A percentile compares a stretch with the other conserved stretches of the same genome.
These are phyloP conservation scores for Fusarium sp. DNA, from an alignment of 2,329 filamentous ascomycete genomes.

Conservation along the genomic window DNA sequence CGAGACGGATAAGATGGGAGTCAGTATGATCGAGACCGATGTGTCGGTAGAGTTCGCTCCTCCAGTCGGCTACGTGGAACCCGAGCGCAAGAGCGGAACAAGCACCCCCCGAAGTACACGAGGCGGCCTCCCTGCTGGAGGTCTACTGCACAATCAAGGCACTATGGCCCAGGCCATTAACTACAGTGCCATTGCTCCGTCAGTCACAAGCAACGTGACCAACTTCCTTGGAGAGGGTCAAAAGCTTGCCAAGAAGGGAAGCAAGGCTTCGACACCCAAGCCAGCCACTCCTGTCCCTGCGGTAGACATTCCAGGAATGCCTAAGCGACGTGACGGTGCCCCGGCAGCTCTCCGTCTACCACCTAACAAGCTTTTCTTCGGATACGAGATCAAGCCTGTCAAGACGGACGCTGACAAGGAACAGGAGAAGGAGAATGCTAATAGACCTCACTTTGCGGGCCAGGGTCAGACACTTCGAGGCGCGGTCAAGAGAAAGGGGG, in stretches of 20 bases:
- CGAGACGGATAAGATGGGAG: conserved; percentile 83
- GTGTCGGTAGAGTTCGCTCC: conserved; percentile 96
- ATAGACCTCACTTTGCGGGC: conserved; percentile 84
- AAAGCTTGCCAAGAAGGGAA: conserved; percentile 85
- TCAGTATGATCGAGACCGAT: conserved; percentile 97
- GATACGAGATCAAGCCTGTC: conserved; percentile 91
- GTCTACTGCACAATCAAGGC: conserved; percentile 85
- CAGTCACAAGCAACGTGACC: conserved; percentile 77
- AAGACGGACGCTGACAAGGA: conserved; percentile 83
- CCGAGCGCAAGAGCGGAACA: conserved; percentile 83
- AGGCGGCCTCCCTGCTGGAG: conserved; percentile 77
- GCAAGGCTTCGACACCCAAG: conserved; percentile 77
- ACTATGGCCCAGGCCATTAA: conserved; percentile 99
- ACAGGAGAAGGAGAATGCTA: conserved; percentile 73
- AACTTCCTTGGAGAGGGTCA: conserved; percentile 88
- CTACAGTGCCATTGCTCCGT: conserved; percentile 90
- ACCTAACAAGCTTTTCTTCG: conserved; percentile 95
- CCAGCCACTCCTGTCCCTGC: conserved; percentile 76
- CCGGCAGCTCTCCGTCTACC: conserved; percentile 88
- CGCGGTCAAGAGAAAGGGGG: conserved; percentile 79
- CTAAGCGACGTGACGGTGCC: conserved; percentile 75
- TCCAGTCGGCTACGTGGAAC: conserved; percentile 94
- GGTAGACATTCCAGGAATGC: conserved; percentile 50
- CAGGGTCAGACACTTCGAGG: conserved; percentile 85
- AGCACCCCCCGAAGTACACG: conserved; percentile 83